Conservation (phyloP, 2,329 filamentous ascomycete species). For the Ophiocordyceps camponoti-floridani region DNA sequence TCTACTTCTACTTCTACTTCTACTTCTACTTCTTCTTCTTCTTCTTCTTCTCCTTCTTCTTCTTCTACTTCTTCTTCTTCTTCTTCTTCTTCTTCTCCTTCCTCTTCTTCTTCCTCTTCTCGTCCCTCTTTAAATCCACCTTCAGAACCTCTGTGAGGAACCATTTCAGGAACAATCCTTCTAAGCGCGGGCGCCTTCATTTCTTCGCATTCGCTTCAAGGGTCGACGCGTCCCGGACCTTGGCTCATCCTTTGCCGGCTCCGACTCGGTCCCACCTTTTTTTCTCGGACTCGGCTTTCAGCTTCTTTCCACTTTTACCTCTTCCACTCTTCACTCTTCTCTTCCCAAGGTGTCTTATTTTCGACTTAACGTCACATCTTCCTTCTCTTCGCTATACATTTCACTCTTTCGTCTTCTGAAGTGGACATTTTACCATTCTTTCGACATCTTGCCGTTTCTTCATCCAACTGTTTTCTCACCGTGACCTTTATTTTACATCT, state of each 20-base stretch:
- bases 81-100: too few relatives aligned
- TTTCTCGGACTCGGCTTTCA: background rate
- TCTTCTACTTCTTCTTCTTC: too few relatives aligned
- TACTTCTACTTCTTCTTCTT: background rate
- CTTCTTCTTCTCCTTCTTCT: too few relatives aligned
- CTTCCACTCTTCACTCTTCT: background rate
- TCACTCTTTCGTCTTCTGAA: background rate
- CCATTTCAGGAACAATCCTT: too few relatives aligned
- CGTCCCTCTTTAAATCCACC: background rate
- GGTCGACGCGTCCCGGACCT: too few relatives aligned
- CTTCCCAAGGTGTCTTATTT: too few relatives aligned
- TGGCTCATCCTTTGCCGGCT: too few relatives aligned
- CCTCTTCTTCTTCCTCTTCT: background rate
- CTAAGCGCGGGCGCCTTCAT: too few relatives aligned
- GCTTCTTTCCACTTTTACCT: background rate
- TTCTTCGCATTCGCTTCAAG: too few relatives aligned
- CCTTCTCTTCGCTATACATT: background rate
- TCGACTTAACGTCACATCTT: too few relatives aligned
- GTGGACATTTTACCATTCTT: background rate
- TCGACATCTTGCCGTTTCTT: background rate
- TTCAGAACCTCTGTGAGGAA: too few relatives aligned
- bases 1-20: background rate
- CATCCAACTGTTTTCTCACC: background rate
- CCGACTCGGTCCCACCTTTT: background rate
- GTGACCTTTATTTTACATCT: too few relatives aligned